Percentiles rank a stretch among this genome's conserved stretches.
These are phyloP conservation scores for Ogataea sp. DNA, from an alignment of 805 yeast species.

Conservation along the genomic window DNA sequence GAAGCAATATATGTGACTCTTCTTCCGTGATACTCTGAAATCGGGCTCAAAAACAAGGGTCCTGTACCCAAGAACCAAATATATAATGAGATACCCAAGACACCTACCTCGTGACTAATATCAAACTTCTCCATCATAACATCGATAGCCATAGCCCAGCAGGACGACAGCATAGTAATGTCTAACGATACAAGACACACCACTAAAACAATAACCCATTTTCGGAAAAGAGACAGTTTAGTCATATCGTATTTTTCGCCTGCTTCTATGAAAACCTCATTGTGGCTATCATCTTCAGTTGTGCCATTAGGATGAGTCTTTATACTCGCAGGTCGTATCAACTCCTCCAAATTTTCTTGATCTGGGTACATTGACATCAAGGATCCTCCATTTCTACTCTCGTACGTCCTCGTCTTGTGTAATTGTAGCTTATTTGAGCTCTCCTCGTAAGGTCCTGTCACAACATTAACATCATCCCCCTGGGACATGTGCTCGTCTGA, in stretches of 20 bases:
- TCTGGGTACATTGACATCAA: conserved; percentile 7
- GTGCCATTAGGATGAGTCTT: neutral
- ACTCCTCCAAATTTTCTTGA: conserved; percentile 7
- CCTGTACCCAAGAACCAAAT: conserved; percentile 61
- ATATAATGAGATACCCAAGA: conserved; percentile 49
- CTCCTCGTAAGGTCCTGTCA: too few species aligned
- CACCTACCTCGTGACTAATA: conserved; percentile 49
- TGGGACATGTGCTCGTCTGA: too few species aligned
- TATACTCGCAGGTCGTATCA: conserved; percentile 3
- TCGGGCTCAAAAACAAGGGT: conserved; percentile 53
- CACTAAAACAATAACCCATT: conserved; percentile 48
- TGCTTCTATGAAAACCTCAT: conserved; percentile 11
- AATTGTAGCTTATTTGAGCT: too few species aligned
- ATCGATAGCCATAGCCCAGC: conserved; percentile 51
- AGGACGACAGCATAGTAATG: conserved; percentile 63
- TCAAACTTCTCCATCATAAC: conserved; percentile 40
- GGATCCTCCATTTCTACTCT: neutral
- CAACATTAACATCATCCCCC: too few species aligned
- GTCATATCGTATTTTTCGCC: conserved; percentile 11
- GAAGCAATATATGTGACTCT: conserved; percentile 41
- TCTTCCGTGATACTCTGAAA: conserved; percentile 51
- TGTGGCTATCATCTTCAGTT: conserved; percentile 3
- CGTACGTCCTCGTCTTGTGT: neutral
- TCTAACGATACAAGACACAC: conserved; percentile 50
- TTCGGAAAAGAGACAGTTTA: conserved; percentile 34